Evolutionary conservation across 2,329 filamentous ascomycete species (phyloP).

Genomic region (Macroventuria anomochaeta): DNA sequence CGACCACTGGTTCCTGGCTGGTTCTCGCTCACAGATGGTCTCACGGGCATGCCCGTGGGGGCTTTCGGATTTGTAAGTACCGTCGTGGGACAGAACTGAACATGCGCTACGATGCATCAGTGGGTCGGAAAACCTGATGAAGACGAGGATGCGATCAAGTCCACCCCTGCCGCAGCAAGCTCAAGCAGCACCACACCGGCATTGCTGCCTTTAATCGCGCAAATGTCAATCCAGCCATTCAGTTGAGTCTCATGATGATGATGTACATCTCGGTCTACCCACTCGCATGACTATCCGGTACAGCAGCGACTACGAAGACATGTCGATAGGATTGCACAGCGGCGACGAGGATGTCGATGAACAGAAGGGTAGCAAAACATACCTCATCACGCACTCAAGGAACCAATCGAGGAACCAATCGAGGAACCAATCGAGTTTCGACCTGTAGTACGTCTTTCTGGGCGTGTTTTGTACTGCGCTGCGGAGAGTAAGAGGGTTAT

Average conservation of each 20-base stretch:
- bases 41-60: constrained; percentile 34
- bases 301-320: constrained; percentile 65
- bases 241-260: constrained; percentile 66
- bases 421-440: constrained; percentile 53
- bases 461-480: constrained; percentile 48
- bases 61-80: constrained; percentile 28
- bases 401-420: constrained; percentile 54
- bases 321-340: constrained; percentile 63
- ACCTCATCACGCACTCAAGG: constrained; percentile 47
- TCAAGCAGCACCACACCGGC: constrained; percentile 47
- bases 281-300: constrained; percentile 66
- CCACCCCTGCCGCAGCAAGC: neutral
- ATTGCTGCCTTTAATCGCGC: constrained; percentile 55
- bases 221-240: constrained; percentile 60
- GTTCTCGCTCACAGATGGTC: constrained; percentile 19
- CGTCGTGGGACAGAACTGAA: too few species aligned
- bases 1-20: too few species aligned
- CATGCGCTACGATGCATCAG: constrained; percentile 25
- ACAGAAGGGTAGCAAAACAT: constrained; percentile 11
- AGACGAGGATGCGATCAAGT: neutral
- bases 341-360: constrained; percentile 31
- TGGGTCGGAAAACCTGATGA: constrained; percentile 16
- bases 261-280: constrained; percentile 70
- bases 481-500: constrained; percentile 43
- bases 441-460: constrained; percentile 53